Evolutionary conservation across 2,329 filamentous ascomycete species (phyloP).

Genomic region (Colletotrichum eremochloae): DNA sequence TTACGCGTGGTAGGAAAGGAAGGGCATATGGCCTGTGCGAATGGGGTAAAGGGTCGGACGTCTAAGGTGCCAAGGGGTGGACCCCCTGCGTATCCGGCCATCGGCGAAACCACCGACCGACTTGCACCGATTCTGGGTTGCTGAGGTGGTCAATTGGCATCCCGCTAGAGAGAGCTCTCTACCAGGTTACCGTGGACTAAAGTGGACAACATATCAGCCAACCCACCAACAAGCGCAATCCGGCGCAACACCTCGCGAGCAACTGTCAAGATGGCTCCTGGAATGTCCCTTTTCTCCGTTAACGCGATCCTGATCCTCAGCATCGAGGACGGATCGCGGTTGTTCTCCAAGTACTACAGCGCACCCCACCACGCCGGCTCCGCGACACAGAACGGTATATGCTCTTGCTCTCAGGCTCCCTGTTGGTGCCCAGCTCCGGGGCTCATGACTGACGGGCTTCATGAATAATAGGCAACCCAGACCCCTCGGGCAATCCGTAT

Average conservation of each 20-base stretch:
- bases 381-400: constrained; percentile 45
- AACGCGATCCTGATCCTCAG: constrained; percentile 84
- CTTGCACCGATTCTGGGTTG: constrained; percentile 36
- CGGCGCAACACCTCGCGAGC: constrained; percentile 34
- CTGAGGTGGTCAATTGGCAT: constrained; percentile 41
- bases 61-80: constrained; percentile 2
- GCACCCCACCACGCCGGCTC: constrained; percentile 62
- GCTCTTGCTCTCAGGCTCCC: constrained; percentile 35
- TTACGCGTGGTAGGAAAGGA: constrained; percentile 36
- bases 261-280: constrained; percentile 72
- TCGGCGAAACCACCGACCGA: constrained; percentile 42
- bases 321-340: constrained; percentile 88
- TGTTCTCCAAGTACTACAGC: constrained; percentile 87
- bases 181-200: constrained; percentile 40
- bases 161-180: constrained; percentile 32
- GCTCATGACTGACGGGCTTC: constrained; percentile 15
- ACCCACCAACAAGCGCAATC: constrained; percentile 31
- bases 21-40: constrained; percentile 24
- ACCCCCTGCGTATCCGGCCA: constrained; percentile 28
- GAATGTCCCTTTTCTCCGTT: constrained; percentile 81
- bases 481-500: constrained; percentile 77
- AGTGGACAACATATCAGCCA: constrained; percentile 28
- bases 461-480: constrained; percentile 10
- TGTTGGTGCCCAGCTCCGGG: constrained; percentile 21
- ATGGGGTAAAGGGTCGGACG: too few species aligned